Evolutionary conservation across 2,329 filamentous ascomycete genomes (phyloP), one percentile per base, ranked within the genome.

Genomic region (Trichophaea hybrida): DNA sequence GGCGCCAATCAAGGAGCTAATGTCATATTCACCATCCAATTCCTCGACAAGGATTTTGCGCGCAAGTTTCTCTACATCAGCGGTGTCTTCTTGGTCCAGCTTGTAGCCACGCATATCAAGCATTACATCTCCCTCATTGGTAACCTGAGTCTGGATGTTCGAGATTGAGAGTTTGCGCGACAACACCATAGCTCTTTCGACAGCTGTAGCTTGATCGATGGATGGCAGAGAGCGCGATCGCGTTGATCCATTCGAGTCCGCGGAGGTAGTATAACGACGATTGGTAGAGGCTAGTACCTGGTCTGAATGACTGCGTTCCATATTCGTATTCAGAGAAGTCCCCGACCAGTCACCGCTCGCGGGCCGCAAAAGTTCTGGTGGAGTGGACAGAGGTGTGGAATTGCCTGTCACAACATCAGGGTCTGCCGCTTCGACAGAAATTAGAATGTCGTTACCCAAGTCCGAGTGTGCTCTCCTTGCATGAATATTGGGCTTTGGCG

Each of bases 101-200:
- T 96, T 97, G 74, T 95, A 96, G 0, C 88, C 88, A 0, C 89
- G 90, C 90, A 98, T 96, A 71, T 98, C 93, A 56, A 98, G 76
- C 89, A 97, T 97, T 58, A 98, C 76, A 72, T 98, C 93, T 13
- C 93, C 93, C 0, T 81, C 85, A 59, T 94, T 89, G 0, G 86
- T 97, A n/a, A 98, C 84, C 65, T 88, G 84, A 59, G 85, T 93
- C 5, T 89, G 88, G 61, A 98, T 97, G 69, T 97, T 96, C 52
- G 86, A 93, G 6, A 62, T 57, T 50, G 87, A 87, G 2, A 98
- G 78, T 71, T 90, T 90, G 70, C 88, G 86, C 7, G 91, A 95
- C 8, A 98, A 77, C 33, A 84, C 82, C 69, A 86, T 82, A 6
- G 93, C 93, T 65, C 93, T 82, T 62, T 88, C 82, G 60, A 94